Percentiles rank a stretch among this genome's conserved stretches.
phyloP scores from a whole-genome alignment of 2,329 filamentous ascomycete genomes.

The Alternaria infectoria region DNA sequence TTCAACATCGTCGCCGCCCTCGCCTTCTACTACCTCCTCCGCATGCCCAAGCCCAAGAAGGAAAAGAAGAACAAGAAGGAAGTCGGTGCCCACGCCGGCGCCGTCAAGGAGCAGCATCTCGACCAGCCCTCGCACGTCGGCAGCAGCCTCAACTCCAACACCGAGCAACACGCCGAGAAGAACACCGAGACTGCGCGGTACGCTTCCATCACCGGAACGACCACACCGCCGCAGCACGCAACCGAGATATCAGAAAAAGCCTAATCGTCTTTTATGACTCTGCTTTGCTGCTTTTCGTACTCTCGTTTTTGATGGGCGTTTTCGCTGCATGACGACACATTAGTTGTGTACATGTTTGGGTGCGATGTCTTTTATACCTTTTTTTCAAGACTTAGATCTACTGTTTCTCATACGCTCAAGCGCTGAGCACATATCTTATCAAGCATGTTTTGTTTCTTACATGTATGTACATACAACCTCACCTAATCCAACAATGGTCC shows the following conservation, averaged over 20 bases:
- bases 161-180: conserved; percentile 15
- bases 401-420: conserved; percentile 8
- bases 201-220: conserved; percentile 17
- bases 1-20: conserved; percentile 60
- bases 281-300: neutral
- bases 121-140: conserved; percentile 13
- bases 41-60: conserved; percentile 60
- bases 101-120: conserved; percentile 7
- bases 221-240: conserved; percentile 3
- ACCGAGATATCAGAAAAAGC: conserved; percentile 22
- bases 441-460: neutral
- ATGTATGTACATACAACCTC: conserved; percentile 2
- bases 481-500: conserved; percentile 1
- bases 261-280: neutral
- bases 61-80: conserved; percentile 33
- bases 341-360: neutral
- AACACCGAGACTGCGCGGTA: conserved; percentile 10
- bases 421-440: conserved; percentile 6
- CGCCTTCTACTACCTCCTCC: conserved; percentile 60
- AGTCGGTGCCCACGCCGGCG: conserved; percentile 3
- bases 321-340: neutral
- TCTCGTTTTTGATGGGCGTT: neutral
- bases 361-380: neutral
- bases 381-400: conserved; percentile 3
- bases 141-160: conserved; percentile 11